These are phyloP conservation scores for Quercus alba DNA, from an alignment of 306 rosid genomes.

Conservation along the genomic window DNA sequence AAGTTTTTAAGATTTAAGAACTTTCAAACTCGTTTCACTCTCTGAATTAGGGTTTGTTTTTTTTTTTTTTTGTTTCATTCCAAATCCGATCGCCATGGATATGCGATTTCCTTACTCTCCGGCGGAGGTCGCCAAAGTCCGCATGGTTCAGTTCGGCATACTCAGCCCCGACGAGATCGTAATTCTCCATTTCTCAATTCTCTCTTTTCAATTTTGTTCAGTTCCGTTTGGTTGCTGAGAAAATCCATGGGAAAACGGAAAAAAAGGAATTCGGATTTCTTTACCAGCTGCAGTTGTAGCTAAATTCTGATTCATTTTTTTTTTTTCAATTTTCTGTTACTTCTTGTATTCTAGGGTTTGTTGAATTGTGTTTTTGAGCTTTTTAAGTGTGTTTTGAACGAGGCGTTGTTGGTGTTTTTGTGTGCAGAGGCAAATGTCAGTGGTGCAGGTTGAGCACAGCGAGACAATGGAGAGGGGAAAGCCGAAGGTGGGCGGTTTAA, in stretches of 20 bases:
- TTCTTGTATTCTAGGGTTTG: background rate
- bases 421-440: conserved; percentile 98
- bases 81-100: conserved; percentile 67
- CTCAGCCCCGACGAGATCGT: conserved; percentile 95
- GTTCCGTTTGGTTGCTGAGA: conserved; percentile 1
- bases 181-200: conserved; percentile 21
- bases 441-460: conserved; percentile 85
- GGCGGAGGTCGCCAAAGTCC: conserved; percentile 95
- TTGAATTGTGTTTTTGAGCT: background rate
- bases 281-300: background rate
- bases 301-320: background rate
- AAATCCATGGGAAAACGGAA: background rate
- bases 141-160: conserved; percentile 88
- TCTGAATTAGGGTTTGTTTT: conserved; percentile 23
- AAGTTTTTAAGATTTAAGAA: background rate
- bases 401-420: background rate
- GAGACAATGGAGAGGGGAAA: conserved; percentile 93
- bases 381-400: conserved; percentile 5
- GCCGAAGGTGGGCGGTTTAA: conserved; percentile 83
- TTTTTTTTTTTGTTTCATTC: background rate
- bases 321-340: background rate
- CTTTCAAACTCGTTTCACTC: conserved; percentile 8
- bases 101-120: conserved; percentile 92
- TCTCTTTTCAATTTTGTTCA: background rate
- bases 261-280: background rate